Conservation (phyloP, 129 eudicot species). For the Daucus carota region DNA sequence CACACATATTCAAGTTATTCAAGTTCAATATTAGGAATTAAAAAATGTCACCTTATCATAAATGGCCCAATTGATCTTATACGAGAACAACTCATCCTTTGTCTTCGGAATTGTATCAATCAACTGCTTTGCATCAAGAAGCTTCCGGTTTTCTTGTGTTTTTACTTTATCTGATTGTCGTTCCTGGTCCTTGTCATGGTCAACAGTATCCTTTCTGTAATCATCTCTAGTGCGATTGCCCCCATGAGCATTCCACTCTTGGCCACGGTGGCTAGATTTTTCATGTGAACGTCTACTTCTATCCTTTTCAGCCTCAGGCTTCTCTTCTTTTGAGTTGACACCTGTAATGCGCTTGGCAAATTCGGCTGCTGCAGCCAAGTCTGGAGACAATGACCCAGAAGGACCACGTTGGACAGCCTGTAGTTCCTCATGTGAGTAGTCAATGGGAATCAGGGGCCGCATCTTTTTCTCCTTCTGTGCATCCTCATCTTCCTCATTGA, state of each 20-base stretch:
- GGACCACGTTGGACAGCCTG: conserved; percentile 48
- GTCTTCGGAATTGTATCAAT: conserved; percentile 93
- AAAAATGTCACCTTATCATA: conserved; percentile 38
- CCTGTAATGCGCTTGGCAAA: conserved; percentile 57
- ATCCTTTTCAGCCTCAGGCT: conserved; percentile 58
- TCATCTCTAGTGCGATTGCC: conserved; percentile 40
- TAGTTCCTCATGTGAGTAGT: conserved; percentile 82
- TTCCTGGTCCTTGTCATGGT: conserved; percentile 28
- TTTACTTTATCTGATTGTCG: conserved; percentile 42
- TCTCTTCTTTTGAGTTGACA: conserved; percentile 53
- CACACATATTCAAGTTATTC: neutral
- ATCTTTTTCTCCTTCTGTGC: conserved; percentile 86
- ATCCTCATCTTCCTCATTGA: conserved; percentile 89
- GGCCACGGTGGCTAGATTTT: conserved; percentile 14
- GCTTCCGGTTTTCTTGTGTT: conserved; percentile 58
- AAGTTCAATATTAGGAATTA: neutral
- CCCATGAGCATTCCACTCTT: conserved; percentile 44
- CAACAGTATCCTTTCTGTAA: conserved; percentile 38
- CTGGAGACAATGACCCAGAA: conserved; percentile 46
- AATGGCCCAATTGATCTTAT: conserved; percentile 68
- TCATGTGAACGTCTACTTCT: conserved; percentile 41
- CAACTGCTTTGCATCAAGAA: conserved; percentile 83
- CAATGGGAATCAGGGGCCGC: conserved; percentile 98
- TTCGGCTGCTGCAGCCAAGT: conserved; percentile 65
- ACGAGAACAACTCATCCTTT: conserved; percentile 82